Base-by-base conservation (phyloP, 1,284 basidiomycete species). In the Bondarzewia mesenterica region DNA sequence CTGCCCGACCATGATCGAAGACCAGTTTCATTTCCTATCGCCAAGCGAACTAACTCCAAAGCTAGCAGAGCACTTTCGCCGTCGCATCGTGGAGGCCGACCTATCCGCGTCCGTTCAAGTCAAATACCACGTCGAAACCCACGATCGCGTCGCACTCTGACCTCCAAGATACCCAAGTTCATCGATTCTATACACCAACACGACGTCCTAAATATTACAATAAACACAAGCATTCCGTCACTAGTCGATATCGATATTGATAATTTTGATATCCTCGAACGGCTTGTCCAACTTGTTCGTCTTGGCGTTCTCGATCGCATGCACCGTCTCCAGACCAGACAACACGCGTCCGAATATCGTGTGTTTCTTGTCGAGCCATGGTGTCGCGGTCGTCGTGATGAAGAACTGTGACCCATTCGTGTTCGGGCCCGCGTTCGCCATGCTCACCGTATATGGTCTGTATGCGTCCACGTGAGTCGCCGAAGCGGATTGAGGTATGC, bases 331-430 rank as follows among this genome's bases (percentile, higher is more conserved):
- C 59, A 82, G 66, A 2, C 79, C 79, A 2, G 72, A 71, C 42
- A 74, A 59, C 18, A 90, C 85, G 12, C 91, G 81, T 7, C 92
- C 91, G 59, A 95, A 95, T 55, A 94, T 91, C 1, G 90, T 93
- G 63, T 98, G 93, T 62, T 99, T 99, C 63, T 92, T 94, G 66
- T 95, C 90, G 47, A 99, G 72, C 93, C 93, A 97, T 6, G 93
- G 92, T 5, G 91, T 92, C 10, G 94, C 88, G 2, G 87, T 93
- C 2, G 93, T 97, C 2, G 96, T 99, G 63, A 99, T 94, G 70
- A 99, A 99, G 74, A 99, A 99, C 65, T 99, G 95, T 3, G 87
- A 90, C 2, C 87, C 96, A 63, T 99, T 99, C 36, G 96, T 99
- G 47, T 75, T 75, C 1, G 92, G 85, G 1, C 96, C 95, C 2